Evolutionary conservation across 2,329 filamentous ascomycete species (phyloP), one percentile per base, ranked within the genome.

Genomic region (Penicillium sp.): DNA sequence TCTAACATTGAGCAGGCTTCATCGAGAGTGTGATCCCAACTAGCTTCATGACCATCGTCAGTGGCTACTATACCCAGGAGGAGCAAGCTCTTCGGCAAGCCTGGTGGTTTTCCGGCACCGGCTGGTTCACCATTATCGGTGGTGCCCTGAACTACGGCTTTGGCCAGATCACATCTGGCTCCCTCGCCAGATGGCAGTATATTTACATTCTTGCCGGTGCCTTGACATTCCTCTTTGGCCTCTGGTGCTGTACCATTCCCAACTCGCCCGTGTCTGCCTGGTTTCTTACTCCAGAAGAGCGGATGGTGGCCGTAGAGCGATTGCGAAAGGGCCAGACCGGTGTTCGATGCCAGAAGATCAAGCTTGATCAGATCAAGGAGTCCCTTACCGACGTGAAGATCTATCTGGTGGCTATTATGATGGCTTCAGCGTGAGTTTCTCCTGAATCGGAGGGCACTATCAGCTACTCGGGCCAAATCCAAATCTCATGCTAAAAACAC

Each of bases 71-170:
- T 70, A 89, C 86, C 0, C 87, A 89, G 66, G 64, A 77, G 5
- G 87, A 90, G 70, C 87, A 90, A 72, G 78, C 84, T 0, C 73
- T 88, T 50, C 80, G 87, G 1, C 87, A 89, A 72, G 85, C 82
- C 61, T 87, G 84, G 83, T 90, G 87, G 87, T 89, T 88, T 69
- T 87, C 83, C 9, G 77, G 74, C 3, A 81, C 78, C 0, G 80
- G 80, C 0, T 85, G 84, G 6, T 81, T 85, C 58, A 88, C 85
- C 22, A 83, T 89, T 55, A 78, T 89, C 54, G 87, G 87, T 6
- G 82, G 86, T 9, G 83, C 79, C 0, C 73, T 89, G 51, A 89
- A 89, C 73, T 90, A 89, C 69, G 88, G 82, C 3, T 89, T 89
- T 67, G 86, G 85, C 0, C 86, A 89, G 70, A 85, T 90, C 50